phyloP scores from a whole-genome alignment of 345 rosid species.

The Dovyalis caffra region DNA sequence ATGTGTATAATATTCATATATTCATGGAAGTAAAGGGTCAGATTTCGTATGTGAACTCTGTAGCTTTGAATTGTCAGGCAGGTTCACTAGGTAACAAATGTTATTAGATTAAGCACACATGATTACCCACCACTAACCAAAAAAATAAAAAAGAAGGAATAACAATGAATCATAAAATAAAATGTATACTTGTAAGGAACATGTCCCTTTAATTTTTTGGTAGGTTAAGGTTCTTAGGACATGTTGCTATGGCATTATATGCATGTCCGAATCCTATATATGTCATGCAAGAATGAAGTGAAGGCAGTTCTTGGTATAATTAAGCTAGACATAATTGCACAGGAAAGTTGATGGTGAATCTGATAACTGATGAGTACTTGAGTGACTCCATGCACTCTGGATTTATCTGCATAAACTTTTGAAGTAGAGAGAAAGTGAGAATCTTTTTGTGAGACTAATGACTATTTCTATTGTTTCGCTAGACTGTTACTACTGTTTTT shows the following conservation, averaged over 20 bases:
- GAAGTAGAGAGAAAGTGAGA: constrained; percentile 28
- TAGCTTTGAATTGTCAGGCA: neutral
- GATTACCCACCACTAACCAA: no score
- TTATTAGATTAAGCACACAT: neutral
- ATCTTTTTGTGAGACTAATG: constrained; percentile 32
- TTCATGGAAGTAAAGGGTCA: no score
- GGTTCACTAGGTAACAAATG: neutral
- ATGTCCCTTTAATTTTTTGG: constrained; percentile 2
- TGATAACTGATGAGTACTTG: constrained; percentile 11
- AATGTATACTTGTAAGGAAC: neutral
- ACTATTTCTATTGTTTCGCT: neutral
- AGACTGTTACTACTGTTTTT: no score
- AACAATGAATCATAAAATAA: constrained; percentile 14
- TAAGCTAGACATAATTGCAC: constrained; percentile 21
- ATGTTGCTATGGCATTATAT: neutral
- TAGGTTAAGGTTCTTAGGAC: neutral
- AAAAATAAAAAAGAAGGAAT: neutral
- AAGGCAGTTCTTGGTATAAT: neutral
- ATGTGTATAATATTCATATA: neutral
- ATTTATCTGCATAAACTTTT: constrained; percentile 38
- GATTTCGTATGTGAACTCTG: no score
- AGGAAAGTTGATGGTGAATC: constrained; percentile 30
- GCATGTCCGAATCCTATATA: neutral
- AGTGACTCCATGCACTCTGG: constrained; percentile 47
- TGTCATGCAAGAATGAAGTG: neutral